Evolutionary conservation across 176 grass and related monocot species (phyloP).

Genomic region (Phoenix roebelenii): DNA sequence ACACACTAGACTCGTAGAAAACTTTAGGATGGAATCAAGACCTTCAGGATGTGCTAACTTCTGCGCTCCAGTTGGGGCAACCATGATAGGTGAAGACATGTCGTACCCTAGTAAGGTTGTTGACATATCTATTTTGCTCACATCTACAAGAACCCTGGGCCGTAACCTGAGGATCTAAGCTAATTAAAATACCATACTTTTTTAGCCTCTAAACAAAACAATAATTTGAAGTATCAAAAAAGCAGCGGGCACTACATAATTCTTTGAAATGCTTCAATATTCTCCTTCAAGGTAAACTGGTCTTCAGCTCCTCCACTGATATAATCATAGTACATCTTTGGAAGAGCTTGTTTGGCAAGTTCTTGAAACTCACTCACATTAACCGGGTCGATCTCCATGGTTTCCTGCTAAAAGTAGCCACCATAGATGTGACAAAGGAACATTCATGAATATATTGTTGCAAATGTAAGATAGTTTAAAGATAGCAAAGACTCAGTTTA

Average conservation of each 20-base stretch:
- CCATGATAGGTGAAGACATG: conserved; percentile 65
- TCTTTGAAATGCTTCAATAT: conserved; percentile 64
- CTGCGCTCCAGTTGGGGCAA: conserved; percentile 55
- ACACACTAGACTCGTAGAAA: neutral
- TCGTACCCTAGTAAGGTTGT: conserved; percentile 55
- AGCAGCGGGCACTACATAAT: conserved; percentile 33
- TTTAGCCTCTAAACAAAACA: neutral
- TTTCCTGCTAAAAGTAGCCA: conserved; percentile 7
- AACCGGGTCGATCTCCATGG: conserved; percentile 55
- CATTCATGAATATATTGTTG: too few species aligned
- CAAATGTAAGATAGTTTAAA: too few species aligned
- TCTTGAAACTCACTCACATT: conserved; percentile 70
- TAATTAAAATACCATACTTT: neutral
- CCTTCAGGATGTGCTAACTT: conserved; percentile 71
- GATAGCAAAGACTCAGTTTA: too few species aligned
- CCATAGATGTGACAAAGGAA: neutral
- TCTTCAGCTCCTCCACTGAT: conserved; percentile 75
- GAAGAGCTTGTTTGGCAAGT: conserved; percentile 56
- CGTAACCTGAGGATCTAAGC: conserved; percentile 46
- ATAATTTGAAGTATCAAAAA: conserved; percentile 1
- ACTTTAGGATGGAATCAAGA: conserved; percentile 3
- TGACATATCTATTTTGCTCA: conserved; percentile 72
- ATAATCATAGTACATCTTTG: conserved; percentile 82
- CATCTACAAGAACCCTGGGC: conserved; percentile 78
- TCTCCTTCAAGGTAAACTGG: conserved; percentile 71